Evolutionary conservation across 2,329 filamentous ascomycete species (phyloP).

Genomic region (Fusarium guadeloupense): DNA sequence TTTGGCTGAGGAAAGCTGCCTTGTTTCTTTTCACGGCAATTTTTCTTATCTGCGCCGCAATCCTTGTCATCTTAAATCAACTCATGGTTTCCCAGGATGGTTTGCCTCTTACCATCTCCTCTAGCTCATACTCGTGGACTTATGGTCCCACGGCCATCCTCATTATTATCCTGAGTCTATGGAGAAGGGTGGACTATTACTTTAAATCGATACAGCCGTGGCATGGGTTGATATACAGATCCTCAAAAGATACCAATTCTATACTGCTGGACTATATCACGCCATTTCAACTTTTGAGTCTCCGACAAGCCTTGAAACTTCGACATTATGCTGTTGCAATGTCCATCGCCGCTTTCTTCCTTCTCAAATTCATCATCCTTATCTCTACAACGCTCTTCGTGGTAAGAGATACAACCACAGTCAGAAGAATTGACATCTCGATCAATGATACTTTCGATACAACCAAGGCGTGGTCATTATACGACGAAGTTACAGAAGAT

Average conservation of each 20-base stretch:
- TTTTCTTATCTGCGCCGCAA: neutral
- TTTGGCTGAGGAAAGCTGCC: neutral
- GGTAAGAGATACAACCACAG: neutral
- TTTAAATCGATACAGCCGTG: neutral
- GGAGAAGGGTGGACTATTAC: neutral
- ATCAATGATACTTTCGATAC: neutral
- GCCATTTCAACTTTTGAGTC: neutral
- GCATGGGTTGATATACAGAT: neutral
- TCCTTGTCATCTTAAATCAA: neutral
- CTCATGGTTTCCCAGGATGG: neutral
- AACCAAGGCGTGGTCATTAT: neutral
- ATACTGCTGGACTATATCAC: neutral
- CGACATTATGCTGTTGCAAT: neutral
- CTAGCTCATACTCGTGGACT: neutral
- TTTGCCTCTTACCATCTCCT: neutral
- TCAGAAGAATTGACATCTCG: neutral
- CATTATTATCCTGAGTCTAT: neutral
- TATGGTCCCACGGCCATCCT: neutral
- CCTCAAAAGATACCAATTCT: neutral
- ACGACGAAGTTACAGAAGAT: no score
- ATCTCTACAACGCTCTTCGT: neutral
- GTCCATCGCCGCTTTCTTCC: neutral
- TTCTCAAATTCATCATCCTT: neutral
- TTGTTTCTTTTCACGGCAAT: neutral
- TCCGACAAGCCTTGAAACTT: neutral